A percentile compares a stretch with the other conserved stretches of the same genome.
phyloP scores from a whole-genome alignment of 108 stramenopile species.

The Nitzschia sp. region DNA sequence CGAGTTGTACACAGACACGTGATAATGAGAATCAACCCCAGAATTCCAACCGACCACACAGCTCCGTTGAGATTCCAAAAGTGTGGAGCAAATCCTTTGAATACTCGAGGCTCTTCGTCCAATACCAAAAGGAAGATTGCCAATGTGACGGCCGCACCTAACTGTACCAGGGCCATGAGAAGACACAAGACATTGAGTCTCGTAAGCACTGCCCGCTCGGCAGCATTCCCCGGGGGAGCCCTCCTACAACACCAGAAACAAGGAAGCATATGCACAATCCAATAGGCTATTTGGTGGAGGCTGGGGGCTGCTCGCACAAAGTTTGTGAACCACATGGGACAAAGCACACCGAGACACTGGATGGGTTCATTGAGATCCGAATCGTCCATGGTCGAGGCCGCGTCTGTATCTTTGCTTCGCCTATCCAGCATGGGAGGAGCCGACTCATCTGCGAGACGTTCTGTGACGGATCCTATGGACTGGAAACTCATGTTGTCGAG shows the following conservation, averaged over 20 bases:
- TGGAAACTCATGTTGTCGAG: not conserved
- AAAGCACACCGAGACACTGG: not conserved
- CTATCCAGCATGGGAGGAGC: no score
- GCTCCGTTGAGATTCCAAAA: slow-evolving; percentile 48
- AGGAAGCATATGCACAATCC: slow-evolving; percentile 12
- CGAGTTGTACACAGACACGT: slow-evolving; percentile 53
- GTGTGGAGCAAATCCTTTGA: slow-evolving; percentile 21
- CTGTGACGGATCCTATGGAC: not conserved
- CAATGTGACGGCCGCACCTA: slow-evolving; percentile 44
- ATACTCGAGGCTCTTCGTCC: slow-evolving; percentile 2
- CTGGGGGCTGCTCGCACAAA: not conserved
- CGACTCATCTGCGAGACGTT: slow-evolving; percentile 2
- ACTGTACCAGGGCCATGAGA: slow-evolving; percentile 53
- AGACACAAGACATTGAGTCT: slow-evolving; percentile 65
- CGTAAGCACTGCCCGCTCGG: slow-evolving; percentile 63
- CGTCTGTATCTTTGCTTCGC: slow-evolving; percentile 6
- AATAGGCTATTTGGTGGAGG: slow-evolving; percentile 15
- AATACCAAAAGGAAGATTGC: slow-evolving; percentile 20
- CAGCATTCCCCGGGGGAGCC: slow-evolving; percentile 38
- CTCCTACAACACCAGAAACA: slow-evolving; percentile 42
- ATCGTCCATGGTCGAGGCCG: not conserved
- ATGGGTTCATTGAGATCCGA: not conserved
- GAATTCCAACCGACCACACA: slow-evolving; percentile 44
- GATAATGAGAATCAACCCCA: slow-evolving; percentile 51
- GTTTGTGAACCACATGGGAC: slow-evolving; percentile 1